phyloP scores from a whole-genome alignment of 192 early-diverging fungal species.

The Entophlyctis helioformis region DNA sequence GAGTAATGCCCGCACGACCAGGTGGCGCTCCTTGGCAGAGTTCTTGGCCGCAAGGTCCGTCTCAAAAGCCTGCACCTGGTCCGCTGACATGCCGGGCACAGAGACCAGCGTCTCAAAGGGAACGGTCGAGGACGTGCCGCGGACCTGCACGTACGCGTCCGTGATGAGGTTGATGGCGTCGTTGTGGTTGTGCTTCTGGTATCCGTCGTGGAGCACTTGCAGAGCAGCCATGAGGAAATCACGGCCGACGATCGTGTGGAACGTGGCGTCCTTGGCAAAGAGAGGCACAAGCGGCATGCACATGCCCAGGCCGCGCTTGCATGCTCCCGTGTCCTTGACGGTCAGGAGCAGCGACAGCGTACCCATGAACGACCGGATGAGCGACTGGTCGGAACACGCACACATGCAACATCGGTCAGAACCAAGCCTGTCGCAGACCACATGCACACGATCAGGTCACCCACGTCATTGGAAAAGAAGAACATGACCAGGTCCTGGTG shows the following conservation, averaged over 20 bases:
- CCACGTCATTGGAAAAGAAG: no score
- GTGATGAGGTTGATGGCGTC: slow-evolving; percentile 14
- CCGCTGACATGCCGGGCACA: slow-evolving; percentile 14
- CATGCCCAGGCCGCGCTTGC: neutral
- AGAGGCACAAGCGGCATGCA: slow-evolving; percentile 4
- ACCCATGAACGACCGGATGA: neutral
- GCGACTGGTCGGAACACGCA: no score
- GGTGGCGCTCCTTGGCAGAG: slow-evolving; percentile 3
- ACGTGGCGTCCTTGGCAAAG: neutral
- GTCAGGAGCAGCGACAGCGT: slow-evolving; percentile 4
- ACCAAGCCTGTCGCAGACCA: no score
- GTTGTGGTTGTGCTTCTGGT: slow-evolving; percentile 19
- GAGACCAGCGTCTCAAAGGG: slow-evolving; percentile 16
- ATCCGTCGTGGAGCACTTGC: slow-evolving; percentile 22
- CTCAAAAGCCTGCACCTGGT: slow-evolving; percentile 14
- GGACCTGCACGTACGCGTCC: slow-evolving; percentile 13
- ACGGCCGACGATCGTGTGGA: slow-evolving; percentile 7
- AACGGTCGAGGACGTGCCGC: slow-evolving; percentile 3
- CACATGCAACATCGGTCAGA: no score
- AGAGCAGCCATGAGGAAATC: slow-evolving; percentile 9
- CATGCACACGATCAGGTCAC: no score
- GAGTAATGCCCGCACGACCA: slow-evolving; percentile 10
- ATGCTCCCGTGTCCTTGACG: slow-evolving; percentile 8
- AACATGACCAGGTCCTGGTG: no score
- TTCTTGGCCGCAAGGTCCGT: slow-evolving; percentile 2